phyloP scores from a whole-genome alignment of 768 basidiomycete species.

The Suillus lakei region DNA sequence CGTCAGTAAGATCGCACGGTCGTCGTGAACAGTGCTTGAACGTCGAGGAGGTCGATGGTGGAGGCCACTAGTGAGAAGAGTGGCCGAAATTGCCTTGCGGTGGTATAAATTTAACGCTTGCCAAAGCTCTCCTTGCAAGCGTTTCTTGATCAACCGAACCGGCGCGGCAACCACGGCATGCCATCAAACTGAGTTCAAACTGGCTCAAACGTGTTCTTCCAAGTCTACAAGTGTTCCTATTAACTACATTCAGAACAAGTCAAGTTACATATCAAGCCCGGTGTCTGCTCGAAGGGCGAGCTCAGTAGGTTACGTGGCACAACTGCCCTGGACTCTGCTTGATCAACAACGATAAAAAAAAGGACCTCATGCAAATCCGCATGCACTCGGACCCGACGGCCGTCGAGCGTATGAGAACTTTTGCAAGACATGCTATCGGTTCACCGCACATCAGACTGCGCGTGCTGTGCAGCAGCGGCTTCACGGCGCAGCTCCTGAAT shows the following conservation, averaged over 20 bases:
- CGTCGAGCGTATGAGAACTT: not conserved
- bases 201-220: conserved; percentile 2
- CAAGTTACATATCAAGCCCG: not conserved
- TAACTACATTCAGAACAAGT: not conserved
- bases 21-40: conserved; percentile 17
- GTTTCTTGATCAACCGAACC: conserved; percentile 1
- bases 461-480: conserved; percentile 43
- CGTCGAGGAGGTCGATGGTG: conserved; percentile 11
- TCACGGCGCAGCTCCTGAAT: conserved; percentile 84
- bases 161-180: conserved; percentile 14
- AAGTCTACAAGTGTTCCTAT: not conserved
- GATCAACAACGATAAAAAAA: not conserved
- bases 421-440: not conserved
- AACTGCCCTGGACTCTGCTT: not conserved
- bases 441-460: conserved; percentile 33
- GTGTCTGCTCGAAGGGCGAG: not conserved
- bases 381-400: conserved; percentile 7
- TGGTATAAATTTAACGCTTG: conserved; percentile 8
- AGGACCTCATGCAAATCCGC: not conserved
- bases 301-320: not conserved
- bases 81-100: conserved; percentile 4
- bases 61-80: conserved; percentile 9
- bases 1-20: conserved; percentile 13
- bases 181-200: conserved; percentile 13
- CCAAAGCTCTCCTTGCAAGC: conserved; percentile 2